Conservation (phyloP, 495 filamentous ascomycete genomes). For the Hypoxylon crocopeplum region DNA sequence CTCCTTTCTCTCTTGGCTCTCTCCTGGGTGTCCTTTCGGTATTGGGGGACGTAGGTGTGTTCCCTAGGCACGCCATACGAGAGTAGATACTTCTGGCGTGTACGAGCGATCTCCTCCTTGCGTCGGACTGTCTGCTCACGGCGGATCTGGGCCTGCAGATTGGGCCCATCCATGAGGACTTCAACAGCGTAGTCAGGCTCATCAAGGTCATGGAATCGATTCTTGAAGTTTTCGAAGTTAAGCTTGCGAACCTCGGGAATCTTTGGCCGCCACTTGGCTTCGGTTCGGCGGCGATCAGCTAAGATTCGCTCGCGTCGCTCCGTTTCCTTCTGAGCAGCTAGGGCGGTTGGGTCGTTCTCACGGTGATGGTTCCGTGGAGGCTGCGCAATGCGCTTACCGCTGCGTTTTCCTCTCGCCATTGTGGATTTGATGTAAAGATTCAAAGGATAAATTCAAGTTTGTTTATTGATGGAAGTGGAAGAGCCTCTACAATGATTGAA, state of each 20-base stretch:
- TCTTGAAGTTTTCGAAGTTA: slow-evolving; percentile 50
- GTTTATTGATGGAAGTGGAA: too few relatives aligned
- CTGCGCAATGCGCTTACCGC: slow-evolving; percentile 1
- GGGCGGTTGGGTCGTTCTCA: slow-evolving; percentile 19
- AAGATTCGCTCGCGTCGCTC: slow-evolving; percentile 38
- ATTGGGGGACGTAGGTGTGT: slow-evolving; percentile 5
- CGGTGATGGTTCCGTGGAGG: neutral
- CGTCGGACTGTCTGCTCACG: slow-evolving; percentile 38
- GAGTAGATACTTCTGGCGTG: slow-evolving; percentile 38
- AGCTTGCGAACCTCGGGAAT: slow-evolving; percentile 44
- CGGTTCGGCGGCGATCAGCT: slow-evolving; percentile 37
- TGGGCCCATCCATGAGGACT: slow-evolving; percentile 39
- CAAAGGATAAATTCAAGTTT: neutral
- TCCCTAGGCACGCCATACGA: slow-evolving; percentile 22
- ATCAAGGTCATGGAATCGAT: slow-evolving; percentile 39
- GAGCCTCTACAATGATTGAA: too few relatives aligned
- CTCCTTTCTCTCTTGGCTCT: slow-evolving; percentile 27
- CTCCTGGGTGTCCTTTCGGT: slow-evolving; percentile 23
- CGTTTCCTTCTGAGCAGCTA: slow-evolving; percentile 38
- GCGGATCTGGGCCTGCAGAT: slow-evolving; percentile 42
- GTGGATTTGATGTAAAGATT: neutral
- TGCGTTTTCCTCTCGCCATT: slow-evolving; percentile 24
- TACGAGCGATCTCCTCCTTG: slow-evolving; percentile 38
- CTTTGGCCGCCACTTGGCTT: slow-evolving; percentile 43
- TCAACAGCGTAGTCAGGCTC: slow-evolving; percentile 45